Evolutionary conservation across 305 asterid species (phyloP).

Genomic region (Withania somnifera): DNA sequence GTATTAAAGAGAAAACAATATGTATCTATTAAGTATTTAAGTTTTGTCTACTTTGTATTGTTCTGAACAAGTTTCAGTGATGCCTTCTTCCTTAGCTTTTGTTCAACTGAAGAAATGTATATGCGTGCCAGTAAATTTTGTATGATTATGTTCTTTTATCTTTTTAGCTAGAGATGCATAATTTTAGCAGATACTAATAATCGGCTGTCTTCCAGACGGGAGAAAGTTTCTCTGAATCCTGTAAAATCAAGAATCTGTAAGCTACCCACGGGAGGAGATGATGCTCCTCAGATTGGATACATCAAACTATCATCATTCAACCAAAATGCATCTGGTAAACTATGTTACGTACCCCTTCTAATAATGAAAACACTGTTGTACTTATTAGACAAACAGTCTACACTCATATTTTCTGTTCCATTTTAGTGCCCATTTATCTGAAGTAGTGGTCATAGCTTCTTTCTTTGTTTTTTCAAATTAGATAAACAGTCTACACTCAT

Average conservation of each 20-base stretch:
- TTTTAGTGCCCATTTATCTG: not conserved
- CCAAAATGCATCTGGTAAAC: slow-evolving; percentile 93
- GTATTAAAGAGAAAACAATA: not conserved
- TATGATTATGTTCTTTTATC: not conserved
- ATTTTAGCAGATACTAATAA: slow-evolving; percentile 1
- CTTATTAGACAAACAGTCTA: not conserved
- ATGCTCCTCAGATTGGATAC: slow-evolving; percentile 69
- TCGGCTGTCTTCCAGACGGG: slow-evolving; percentile 57
- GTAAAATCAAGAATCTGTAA: slow-evolving; percentile 87
- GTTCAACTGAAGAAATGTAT: not conserved
- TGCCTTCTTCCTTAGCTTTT: not conserved
- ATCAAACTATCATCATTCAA: slow-evolving; percentile 87
- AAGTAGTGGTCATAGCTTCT: not conserved
- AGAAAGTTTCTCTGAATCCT: slow-evolving; percentile 71
- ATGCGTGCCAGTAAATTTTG: not conserved
- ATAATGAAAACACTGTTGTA: not conserved
- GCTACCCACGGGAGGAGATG: slow-evolving; percentile 45
- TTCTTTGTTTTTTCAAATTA: too few species aligned
- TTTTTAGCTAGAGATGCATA: not conserved
- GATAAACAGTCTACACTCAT: not conserved
- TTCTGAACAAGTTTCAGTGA: not conserved
- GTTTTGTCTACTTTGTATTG: not conserved
- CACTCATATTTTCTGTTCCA: not conserved
- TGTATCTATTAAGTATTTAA: not conserved
- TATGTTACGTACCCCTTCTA: not conserved